Percentiles rank a stretch among this genome's conserved stretches.
phyloP scores from a whole-genome alignment of 2,329 filamentous ascomycete genomes.

The Exophiala dermatitidis region DNA sequence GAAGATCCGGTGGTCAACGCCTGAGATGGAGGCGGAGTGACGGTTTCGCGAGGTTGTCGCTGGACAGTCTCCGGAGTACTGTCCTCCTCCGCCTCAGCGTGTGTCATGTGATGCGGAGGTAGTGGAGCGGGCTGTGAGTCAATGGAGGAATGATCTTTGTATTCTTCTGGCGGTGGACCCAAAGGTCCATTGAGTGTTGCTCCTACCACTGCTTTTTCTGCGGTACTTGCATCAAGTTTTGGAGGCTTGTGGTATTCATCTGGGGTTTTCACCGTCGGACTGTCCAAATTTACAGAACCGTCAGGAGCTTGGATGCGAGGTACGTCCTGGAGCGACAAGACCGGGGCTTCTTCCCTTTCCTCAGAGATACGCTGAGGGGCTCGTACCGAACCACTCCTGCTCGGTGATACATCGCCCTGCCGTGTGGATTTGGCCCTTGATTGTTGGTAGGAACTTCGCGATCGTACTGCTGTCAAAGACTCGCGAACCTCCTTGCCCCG shows the following conservation, averaged over 20 bases:
- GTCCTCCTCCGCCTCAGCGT: constrained; percentile 3
- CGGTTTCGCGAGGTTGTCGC: constrained; percentile 6
- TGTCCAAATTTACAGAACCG: constrained; percentile 35
- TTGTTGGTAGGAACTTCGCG: constrained; percentile 49
- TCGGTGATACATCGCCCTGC: constrained; percentile 55
- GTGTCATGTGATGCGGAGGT: constrained; percentile 22
- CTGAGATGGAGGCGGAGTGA: constrained; percentile 41
- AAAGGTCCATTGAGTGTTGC: constrained; percentile 56
- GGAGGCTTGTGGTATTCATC: constrained; percentile 55
- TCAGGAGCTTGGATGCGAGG: constrained; percentile 33
- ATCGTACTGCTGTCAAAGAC: constrained; percentile 67
- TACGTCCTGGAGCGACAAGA: constrained; percentile 23
- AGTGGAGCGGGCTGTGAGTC: constrained; percentile 29
- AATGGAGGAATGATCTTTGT: constrained; percentile 33
- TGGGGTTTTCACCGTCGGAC: constrained; percentile 51
- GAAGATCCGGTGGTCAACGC: constrained; percentile 56
- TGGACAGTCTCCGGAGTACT: constrained; percentile 17
- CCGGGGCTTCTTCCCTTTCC: constrained; percentile 36
- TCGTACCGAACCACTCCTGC: constrained; percentile 42
- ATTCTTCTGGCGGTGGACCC: constrained; percentile 33
- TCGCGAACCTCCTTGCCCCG: constrained; percentile 76
- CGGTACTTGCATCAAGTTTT: constrained; percentile 28
- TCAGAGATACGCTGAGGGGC: constrained; percentile 52
- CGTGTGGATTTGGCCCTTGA: constrained; percentile 47
- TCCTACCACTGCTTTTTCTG: constrained; percentile 39